Base-by-base conservation (phyloP, 2,329 filamentous ascomycete genomes). In the Fusarium sambucinum region DNA sequence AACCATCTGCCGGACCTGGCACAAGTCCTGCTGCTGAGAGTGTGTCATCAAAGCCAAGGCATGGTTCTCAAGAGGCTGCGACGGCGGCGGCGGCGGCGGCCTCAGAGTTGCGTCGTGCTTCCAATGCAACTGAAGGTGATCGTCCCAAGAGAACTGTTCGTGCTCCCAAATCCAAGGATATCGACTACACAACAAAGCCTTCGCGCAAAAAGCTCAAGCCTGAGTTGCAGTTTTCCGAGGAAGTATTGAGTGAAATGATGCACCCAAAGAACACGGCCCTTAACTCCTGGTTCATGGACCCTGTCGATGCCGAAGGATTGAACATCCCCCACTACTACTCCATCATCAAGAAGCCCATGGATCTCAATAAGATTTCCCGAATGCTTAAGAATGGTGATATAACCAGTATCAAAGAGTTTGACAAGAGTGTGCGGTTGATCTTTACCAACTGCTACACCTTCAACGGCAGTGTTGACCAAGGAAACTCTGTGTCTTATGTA, bases 281-380 rank as follows among this genome's bases (percentile, higher is more conserved):
- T 69, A 93, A 93, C 42, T 85, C 86, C 56, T 90, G 92, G 61
- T 99, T 99, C 81, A 82, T 93, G 73, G 82, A 87, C 10, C 92
- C 96, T 0, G 96, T 99, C 21, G 96, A 99, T 76, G 94, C 96
- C 1, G 94, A 98, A 35, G 95, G 94, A 1, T 83, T 98, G 55
- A 94, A 95, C 77, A 97, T 98, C 62, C 96, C 96, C 1, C 90
- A 91, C 25, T 99, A 99, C 77, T 93, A 96, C 77, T 93, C 91
- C 74, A 84, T 98, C 65, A 94, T 99, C 81, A 98, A 97, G 84
- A 93, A 94, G 77, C 96, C 96, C 1, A 99, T 98, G 95, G 95
- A 99, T 77, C 84, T 97, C 50, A 85, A 86, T 17, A 97, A 93
- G n/a, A 91, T 97, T 75, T 84, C 87, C 35, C 85, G 85, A 41